Base-by-base conservation (phyloP, 352 stramenopile genomes). In the Phytophthora aleatoria region DNA sequence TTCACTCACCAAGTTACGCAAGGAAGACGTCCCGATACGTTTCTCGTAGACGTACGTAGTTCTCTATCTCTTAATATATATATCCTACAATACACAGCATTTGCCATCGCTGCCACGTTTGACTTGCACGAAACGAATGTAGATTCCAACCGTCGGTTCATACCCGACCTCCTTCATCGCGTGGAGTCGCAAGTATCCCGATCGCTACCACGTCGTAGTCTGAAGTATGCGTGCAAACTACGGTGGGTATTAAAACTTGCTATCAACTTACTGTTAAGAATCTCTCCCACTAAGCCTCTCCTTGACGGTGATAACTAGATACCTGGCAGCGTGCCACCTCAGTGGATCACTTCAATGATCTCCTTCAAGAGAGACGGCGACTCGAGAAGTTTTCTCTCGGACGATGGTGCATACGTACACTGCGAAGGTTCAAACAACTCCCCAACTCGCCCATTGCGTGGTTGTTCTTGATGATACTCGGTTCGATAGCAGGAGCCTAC, bases 361-460 rank as follows among this genome's bases (percentile, higher is more conserved):
- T 91, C 16, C 76, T 93, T 27, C 73, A 85, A 50, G 73, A 84
- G 61, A 79, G 85, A 42, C 70, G 77, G 24, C 81, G 78, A 10
- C 48, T 90, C 16, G 71, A 74, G n/a, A 74, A 64, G 48, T 83
- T 83, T 50, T 84, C 75, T 27, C 56, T 89, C 31, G 78, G 82
- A 8, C 73, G 88, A 55, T 73, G 88, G 10, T 88, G 77, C 41
- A 76, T 90, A 27, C 72, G 73, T 15, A 83, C 76, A 48, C 83
- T 91, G 28, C 71, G 74, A 36, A 39, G 83, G 16, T 95, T 83
- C 73, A 90, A 90, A 53, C 86, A 90, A 47, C 57, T 95, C 20
- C 85, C 85, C 26, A 89, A 94, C 58, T 95, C 85, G 31, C 87
- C 85, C 0, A 77, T 94, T 24, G 90, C 81, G 48, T 95, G 85